Evolutionary conservation across 257 asterid species (phyloP).

Genomic region (Henckelia pumila): DNA sequence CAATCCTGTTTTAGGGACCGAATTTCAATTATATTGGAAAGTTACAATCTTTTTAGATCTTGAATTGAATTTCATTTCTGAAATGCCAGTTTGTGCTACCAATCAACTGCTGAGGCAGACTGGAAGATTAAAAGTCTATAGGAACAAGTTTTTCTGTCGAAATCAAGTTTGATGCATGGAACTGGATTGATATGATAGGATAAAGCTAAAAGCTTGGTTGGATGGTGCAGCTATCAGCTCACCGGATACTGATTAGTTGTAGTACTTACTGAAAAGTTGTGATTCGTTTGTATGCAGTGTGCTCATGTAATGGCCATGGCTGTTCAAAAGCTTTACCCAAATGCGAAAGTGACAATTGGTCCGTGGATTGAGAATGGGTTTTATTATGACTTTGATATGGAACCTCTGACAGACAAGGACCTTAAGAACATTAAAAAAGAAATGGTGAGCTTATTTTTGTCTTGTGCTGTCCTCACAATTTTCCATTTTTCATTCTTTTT

Average conservation of each 20-base stretch:
- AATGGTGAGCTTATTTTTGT: constrained; percentile 61
- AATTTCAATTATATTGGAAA: not conserved
- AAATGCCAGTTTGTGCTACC: not conserved
- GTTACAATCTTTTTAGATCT: not conserved
- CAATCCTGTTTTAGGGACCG: not conserved
- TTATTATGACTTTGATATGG: constrained; percentile 93
- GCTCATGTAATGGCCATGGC: constrained; percentile 99
- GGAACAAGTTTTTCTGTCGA: not conserved
- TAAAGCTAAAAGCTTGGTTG: not conserved
- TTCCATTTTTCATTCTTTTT: constrained; percentile 1
- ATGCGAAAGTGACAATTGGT: constrained; percentile 94
- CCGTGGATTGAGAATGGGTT: constrained; percentile 97
- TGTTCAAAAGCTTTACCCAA: constrained; percentile 86
- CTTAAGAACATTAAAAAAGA: constrained; percentile 92
- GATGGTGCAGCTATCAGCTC: not conserved
- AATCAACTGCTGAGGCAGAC: not conserved
- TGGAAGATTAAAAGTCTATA: not conserved
- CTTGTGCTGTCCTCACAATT: not conserved
- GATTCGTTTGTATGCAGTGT: constrained; percentile 55
- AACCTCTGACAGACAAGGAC: constrained; percentile 86
- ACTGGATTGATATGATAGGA: not conserved
- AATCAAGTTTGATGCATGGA: not conserved
- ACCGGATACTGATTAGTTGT: not conserved
- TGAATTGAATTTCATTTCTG: constrained; percentile 4
- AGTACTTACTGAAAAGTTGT: not conserved